Evolutionary conservation across 495 filamentous ascomycete species (phyloP), one percentile per base, ranked within the genome.

Genomic region (Xanthoparmelia taractica): DNA sequence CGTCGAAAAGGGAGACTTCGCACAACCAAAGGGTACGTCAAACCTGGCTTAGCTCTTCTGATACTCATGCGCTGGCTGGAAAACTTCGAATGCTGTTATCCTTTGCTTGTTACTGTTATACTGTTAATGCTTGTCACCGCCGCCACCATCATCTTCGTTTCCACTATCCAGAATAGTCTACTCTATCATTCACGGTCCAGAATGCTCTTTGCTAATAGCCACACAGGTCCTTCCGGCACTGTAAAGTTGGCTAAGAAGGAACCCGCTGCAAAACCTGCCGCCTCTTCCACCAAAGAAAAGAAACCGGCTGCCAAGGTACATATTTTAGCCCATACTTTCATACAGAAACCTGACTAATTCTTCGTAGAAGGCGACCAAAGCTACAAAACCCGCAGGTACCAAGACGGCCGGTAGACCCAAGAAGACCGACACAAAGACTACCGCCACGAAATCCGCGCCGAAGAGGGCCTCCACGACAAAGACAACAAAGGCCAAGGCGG

Each of bases 211-310:
- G 66, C 77, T 85, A 68, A 86, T 74, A 57, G 73, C 68, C 72
- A 65, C 29, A 37, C 60, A 95, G 92, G 92, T 68, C 81, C 90
- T 60, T 97, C 94, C 55, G 94, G 94, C 48, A 89, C 91, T 66
- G 90, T 96, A 77, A 99, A 99, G 86, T 88, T 99, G 52, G 89
- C 87, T 36, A 96, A 95, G 85, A 95, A 96, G 81, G 82, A 86
- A 75, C 74, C 83, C 47, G 80, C 77, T 34, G 73, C 77, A 33
- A 76, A 76, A 67, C 70, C 69, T 23, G 67, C 76, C 48, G 69
- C 79, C 56, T 71, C 75, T 36, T 77, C 58, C n/a, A 57, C 55
- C 8, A 59, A 62, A n/a, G 50, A 54, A 36, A 80, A 78, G 72
- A 71, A 71, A 27, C 67, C 77, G 45, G 71, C 81, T 55, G 72